Conservation (phyloP, 495 filamentous ascomycete species). For the Astrothelium subdiscretum region DNA sequence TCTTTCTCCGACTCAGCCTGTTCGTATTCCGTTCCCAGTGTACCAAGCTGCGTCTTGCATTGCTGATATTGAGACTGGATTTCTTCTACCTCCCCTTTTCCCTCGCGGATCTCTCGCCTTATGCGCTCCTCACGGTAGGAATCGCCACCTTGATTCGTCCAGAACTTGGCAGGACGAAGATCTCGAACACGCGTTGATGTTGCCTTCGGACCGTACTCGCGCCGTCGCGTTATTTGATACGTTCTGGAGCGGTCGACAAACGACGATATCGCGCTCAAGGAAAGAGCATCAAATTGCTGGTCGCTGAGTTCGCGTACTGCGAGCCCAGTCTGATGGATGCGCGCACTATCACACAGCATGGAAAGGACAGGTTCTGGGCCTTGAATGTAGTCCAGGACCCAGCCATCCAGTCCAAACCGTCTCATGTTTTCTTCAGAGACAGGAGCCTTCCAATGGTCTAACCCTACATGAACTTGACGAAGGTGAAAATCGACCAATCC, state of each 20-base stretch:
- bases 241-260: slow-evolving; percentile 52
- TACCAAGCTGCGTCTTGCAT: slow-evolving; percentile 8
- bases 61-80: slow-evolving; percentile 11
- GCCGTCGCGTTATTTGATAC: slow-evolving; percentile 50
- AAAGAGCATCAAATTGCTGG: slow-evolving; percentile 48
- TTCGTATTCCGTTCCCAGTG: slow-evolving; percentile 7
- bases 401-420: slow-evolving; percentile 62
- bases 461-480: slow-evolving; percentile 27
- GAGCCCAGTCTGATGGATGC: slow-evolving; percentile 56
- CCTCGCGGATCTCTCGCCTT: slow-evolving; percentile 31
- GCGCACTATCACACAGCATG: slow-evolving; percentile 64
- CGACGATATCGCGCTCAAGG: slow-evolving; percentile 37
- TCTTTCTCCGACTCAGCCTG: slow-evolving; percentile 31
- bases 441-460: slow-evolving; percentile 38
- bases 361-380: slow-evolving; percentile 78
- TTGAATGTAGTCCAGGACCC: slow-evolving; percentile 60
- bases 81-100: slow-evolving; percentile 27
- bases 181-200: slow-evolving; percentile 49
- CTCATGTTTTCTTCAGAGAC: slow-evolving; percentile 43
- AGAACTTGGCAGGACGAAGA: slow-evolving; percentile 46
- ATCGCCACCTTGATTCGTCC: slow-evolving; percentile 71
- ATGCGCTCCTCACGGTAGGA: slow-evolving; percentile 42
- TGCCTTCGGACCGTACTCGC: slow-evolving; percentile 62
- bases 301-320: slow-evolving; percentile 49
- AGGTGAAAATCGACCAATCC: slow-evolving; percentile 55